Evolutionary conservation across 2,329 filamentous ascomycete genomes (phyloP), one percentile per base, ranked within the genome.

Genomic region (Pseudonectria foliicola): DNA sequence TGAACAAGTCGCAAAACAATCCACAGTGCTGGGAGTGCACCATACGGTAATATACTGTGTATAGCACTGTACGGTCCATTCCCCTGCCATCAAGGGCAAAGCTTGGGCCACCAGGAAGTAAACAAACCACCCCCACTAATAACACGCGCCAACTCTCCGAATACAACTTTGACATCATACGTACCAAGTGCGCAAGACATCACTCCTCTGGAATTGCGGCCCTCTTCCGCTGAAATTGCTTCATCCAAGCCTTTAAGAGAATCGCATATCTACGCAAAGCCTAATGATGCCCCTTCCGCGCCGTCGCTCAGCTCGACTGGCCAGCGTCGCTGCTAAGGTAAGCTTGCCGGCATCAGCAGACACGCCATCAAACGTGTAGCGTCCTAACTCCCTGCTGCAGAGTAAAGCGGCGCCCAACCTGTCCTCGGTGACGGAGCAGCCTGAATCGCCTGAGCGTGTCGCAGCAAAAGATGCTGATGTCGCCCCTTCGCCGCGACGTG

Each of bases 281-380:
- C 41, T 37, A 25, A 57, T 31, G 40, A 67, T 66, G 60, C 58
- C 62, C 35, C 60, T 60, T 33, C 60, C 62, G 38, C 62, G 62
- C 51, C 64, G 64, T 49, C 63, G 64, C 39, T 68, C 64, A 35
- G 63, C 64, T 46, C 62, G 64, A 46, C 54, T 68, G 53, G 63
- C 63, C 35, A 53, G 52, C 43, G 47, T 53, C 27, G 44, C 43
- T 13, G 45, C 51, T 30, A 65, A 64, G 61, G 63, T 66, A 53
- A 47, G 44, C 27, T 35, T 35, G 35, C 32, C 15, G 33, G 47
- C 45, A 29, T 25, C 29, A 43, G 39, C 39, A 39, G 23, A 27
- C 39, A 31, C 16, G 29, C 5, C 25, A 25, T 33, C 18, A 31
- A 18, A 26, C 18, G 18, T 21, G 18, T 8, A 40, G 30, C 24